phyloP scores from a whole-genome alignment of 495 filamentous ascomycete genomes.

The Penicillium argentinense region DNA sequence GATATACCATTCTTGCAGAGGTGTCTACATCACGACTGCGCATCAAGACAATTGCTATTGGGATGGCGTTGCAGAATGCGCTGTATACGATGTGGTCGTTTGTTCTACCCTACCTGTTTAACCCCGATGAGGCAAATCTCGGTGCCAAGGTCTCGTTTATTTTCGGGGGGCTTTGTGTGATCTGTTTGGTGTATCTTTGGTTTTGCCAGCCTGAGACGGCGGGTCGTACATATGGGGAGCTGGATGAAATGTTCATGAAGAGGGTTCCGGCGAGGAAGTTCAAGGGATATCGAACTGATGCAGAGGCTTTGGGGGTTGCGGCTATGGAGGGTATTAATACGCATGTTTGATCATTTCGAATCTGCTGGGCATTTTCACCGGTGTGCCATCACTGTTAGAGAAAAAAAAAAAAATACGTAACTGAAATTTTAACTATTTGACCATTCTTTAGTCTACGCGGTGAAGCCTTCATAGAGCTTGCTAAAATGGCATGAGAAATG shows the following conservation, averaged over 20 bases:
- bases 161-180: conserved; percentile 17
- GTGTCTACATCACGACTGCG: conserved; percentile 26
- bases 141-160: conserved; percentile 21
- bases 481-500: background rate
- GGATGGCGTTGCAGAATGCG: conserved; percentile 25
- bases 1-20: conserved; percentile 30
- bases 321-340: background rate
- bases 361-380: no score
- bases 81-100: conserved; percentile 30
- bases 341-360: background rate
- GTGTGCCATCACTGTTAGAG: no score
- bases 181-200: conserved; percentile 20
- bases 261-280: conserved; percentile 17
- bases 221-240: conserved; percentile 13
- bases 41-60: conserved; percentile 34
- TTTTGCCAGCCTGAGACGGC: conserved; percentile 19
- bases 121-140: conserved; percentile 13
- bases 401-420: no score
- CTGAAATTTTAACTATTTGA: no score
- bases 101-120: conserved; percentile 18
- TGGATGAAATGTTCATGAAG: conserved; percentile 21
- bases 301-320: conserved; percentile 15
- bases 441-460: no score
- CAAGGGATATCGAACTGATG: conserved; percentile 13
- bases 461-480: background rate